These are phyloP conservation scores for Chytriomyces sp. DNA, from an alignment of 192 early-diverging fungal species.

Conservation along the genomic window DNA sequence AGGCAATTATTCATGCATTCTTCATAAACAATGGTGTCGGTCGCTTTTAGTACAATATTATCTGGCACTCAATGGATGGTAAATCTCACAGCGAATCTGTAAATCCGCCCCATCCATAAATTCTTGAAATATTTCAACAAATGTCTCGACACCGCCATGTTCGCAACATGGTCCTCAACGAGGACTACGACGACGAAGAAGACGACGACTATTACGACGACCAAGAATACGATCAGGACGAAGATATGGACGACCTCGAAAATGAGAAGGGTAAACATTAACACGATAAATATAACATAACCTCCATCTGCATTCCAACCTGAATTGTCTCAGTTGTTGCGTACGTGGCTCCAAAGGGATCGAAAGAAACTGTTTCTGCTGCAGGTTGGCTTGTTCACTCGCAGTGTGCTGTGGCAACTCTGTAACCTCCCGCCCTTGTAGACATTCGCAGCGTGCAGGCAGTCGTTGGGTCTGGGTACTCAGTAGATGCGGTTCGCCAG, in stretches of 20 bases:
- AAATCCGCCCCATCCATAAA: no score
- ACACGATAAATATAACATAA: slow-evolving; percentile 3
- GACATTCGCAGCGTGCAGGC: slow-evolving; percentile 3
- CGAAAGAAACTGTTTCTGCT: not conserved
- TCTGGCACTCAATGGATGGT: no score
- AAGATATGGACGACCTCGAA: slow-evolving; percentile 38
- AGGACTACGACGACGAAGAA: slow-evolving; percentile 46
- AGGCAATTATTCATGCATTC: no score
- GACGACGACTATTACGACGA: slow-evolving; percentile 58
- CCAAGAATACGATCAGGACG: slow-evolving; percentile 44
- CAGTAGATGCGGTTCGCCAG: not conserved
- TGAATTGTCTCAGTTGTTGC: not conserved
- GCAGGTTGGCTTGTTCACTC: no score
- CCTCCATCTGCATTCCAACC: not conserved
- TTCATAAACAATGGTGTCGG: no score
- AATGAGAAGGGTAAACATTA: slow-evolving; percentile 27
- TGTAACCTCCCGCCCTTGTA: no score
- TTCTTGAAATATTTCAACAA: no score
- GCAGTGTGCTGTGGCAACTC: no score
- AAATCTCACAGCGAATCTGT: no score
- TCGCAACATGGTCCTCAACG: slow-evolving; percentile 54
- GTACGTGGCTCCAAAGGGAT: slow-evolving; percentile 13
- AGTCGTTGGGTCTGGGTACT: slow-evolving; percentile 17
- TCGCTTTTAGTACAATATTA: no score
- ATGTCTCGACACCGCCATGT: slow-evolving; percentile 60